These are phyloP conservation scores for Rhodocollybia butyracea DNA, from an alignment of 768 basidiomycete genomes.

Conservation along the genomic window DNA sequence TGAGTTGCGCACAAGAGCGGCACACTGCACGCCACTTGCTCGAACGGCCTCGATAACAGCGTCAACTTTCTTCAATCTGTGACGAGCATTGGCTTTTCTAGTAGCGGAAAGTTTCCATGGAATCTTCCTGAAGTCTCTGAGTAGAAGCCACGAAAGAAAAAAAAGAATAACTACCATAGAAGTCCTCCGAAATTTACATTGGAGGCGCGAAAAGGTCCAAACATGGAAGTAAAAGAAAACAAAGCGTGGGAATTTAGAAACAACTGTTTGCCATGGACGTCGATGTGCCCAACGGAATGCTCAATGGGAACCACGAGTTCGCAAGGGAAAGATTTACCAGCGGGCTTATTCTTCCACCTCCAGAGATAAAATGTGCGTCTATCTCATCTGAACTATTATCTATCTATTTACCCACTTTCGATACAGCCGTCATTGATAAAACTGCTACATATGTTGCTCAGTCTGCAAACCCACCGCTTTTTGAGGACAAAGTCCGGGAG, in stretches of 20 bases:
- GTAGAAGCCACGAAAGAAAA: not conserved
- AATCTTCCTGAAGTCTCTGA: conserved; percentile 67
- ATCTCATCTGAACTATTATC: conserved; percentile 5
- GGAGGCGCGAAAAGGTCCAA: conserved; percentile 80
- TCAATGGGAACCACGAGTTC: conserved; percentile 41
- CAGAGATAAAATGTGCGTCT: conserved; percentile 85
- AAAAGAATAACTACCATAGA: conserved; percentile 57
- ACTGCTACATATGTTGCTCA: conserved; percentile 90
- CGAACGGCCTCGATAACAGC: conserved; percentile 86
- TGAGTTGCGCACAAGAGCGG: conserved; percentile 60
- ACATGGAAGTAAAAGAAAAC: conserved; percentile 48
- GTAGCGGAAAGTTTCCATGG: conserved; percentile 92
- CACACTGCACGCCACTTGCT: conserved; percentile 76
- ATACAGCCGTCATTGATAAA: conserved; percentile 87
- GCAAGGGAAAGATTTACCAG: conserved; percentile 58
- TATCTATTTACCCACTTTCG: conserved; percentile 11
- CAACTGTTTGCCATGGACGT: too few species aligned
- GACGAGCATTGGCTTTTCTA: conserved; percentile 88
- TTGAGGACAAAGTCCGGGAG: conserved; percentile 97
- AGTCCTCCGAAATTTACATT: conserved; percentile 70
- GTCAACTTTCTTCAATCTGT: conserved; percentile 90
- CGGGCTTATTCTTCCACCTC: conserved; percentile 93
- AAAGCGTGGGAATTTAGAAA: conserved; percentile 11
- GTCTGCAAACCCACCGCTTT: conserved; percentile 88
- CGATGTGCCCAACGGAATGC: conserved; percentile 40